phyloP scores from a whole-genome alignment of 805 yeast genomes.

The Hanseniaspora osmophila region DNA sequence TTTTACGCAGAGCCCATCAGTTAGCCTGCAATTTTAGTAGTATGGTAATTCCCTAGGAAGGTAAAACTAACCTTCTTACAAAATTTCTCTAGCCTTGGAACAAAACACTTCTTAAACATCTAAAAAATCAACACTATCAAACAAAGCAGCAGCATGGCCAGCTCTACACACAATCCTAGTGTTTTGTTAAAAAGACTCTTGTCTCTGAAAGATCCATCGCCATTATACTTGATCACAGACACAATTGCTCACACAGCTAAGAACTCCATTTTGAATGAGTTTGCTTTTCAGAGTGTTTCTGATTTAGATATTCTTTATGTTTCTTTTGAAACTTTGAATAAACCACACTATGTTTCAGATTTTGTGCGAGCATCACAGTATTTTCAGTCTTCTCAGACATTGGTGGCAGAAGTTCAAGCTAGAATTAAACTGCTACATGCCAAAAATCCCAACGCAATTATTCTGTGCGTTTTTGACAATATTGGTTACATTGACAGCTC shows the following conservation, averaged over 20 bases:
- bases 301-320: constrained; percentile 27
- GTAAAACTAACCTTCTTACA: no score
- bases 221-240: constrained; percentile 59
- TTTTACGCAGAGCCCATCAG: no score
- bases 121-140: background rate
- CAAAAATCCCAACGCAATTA: constrained; percentile 16
- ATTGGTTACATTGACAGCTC: constrained; percentile 41
- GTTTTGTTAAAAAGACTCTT: constrained; percentile 56
- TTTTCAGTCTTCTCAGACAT: background rate
- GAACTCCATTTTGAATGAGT: constrained; percentile 38
- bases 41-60: no score
- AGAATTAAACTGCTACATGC: constrained; percentile 13
- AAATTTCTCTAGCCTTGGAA: no score
- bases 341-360: constrained; percentile 35
- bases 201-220: constrained; percentile 56
- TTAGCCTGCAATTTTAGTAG: no score
- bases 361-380: constrained; percentile 33
- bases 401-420: background rate
- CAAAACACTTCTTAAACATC: no score
- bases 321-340: constrained; percentile 51
- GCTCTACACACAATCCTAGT: constrained; percentile 27
- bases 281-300: constrained; percentile 32
- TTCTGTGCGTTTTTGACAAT: constrained; percentile 50
- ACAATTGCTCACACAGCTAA: constrained; percentile 54
- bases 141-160: constrained; percentile 15